Evolutionary conservation across 768 basidiomycete genomes (phyloP), one percentile per base, ranked within the genome.

Genomic region (Atractiella rhizophila): DNA sequence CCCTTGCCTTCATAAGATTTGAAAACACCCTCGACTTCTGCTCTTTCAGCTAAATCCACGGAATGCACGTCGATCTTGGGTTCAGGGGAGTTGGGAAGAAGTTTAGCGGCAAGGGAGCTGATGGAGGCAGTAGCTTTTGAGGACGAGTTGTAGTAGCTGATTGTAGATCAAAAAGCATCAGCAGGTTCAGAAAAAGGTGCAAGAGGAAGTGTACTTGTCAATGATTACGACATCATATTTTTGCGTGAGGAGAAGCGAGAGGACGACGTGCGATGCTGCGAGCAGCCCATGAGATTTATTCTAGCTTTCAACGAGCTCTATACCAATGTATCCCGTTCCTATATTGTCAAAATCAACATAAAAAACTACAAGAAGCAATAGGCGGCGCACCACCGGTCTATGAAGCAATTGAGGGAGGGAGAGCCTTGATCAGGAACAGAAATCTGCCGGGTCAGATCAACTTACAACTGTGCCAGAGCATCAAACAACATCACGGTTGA

Each of bases 251-350:
- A 91, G 73, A 29, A 91, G 64, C 35, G 70, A 65, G 45, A 76
- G 80, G 49, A 94, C 73, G 56, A 94, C 75, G 62, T 98, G 91
- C 21, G 86, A 88, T 55, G 85, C 88, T 83, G 57, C 46, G 33
- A n/a, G 28, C 26, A 3, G 25, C 10, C 7, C n/a, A n/a, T n/a
- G n/a, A n/a, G n/a, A n/a, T n/a, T n/a, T n/a, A n/a, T n/a, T n/a
- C n/a, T n/a, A n/a, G n/a, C n/a, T n/a, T n/a, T n/a, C n/a, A n/a
- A n/a, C n/a, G n/a, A n/a, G n/a, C n/a, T n/a, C n/a, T n/a, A n/a
- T n/a, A n/a, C n/a, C n/a, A n/a, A n/a, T n/a, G n/a, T n/a, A n/a
- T n/a, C n/a, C n/a, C n/a, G n/a, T n/a, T n/a, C n/a, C n/a, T n/a
- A n/a, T n/a, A n/a, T n/a, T n/a, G n/a, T n/a, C n/a, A n/a, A n/a